Percentiles rank a stretch among this genome's conserved stretches.
Evolutionary conservation across 2,329 filamentous ascomycete genomes (phyloP).

Genomic region (Lecanicillium sp.): DNA sequence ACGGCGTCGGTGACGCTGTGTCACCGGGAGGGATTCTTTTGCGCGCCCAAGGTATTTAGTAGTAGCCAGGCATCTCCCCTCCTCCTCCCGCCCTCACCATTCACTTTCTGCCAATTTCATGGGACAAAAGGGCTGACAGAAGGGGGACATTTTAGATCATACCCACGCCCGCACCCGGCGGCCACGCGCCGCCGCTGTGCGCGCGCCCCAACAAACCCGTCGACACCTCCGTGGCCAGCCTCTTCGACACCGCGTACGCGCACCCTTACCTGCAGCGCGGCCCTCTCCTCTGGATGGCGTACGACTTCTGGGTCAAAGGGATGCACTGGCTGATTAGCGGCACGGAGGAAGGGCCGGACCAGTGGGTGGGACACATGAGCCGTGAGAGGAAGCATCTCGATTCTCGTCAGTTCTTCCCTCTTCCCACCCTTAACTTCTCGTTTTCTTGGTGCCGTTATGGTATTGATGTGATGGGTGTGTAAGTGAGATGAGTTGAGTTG

Average conservation of each 20-base stretch:
- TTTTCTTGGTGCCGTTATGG: too few relatives aligned
- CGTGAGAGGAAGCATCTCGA: conserved; percentile 30
- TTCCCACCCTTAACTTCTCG: neutral
- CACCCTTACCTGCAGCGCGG: conserved; percentile 40
- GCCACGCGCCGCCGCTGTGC: conserved; percentile 32
- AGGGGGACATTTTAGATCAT: conserved; percentile 20
- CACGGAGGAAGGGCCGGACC: conserved; percentile 39
- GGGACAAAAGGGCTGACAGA: neutral
- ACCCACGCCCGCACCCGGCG: conserved; percentile 16
- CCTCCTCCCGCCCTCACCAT: too few relatives aligned
- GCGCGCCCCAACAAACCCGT: conserved; percentile 36
- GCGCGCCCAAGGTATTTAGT: conserved; percentile 36
- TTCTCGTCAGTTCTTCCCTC: conserved; percentile 22
- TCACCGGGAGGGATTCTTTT: conserved; percentile 40
- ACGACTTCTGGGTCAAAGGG: conserved; percentile 38
- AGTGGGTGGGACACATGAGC: conserved; percentile 41
- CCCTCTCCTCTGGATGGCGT: conserved; percentile 38
- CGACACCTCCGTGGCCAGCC: conserved; percentile 39
- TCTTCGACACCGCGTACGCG: conserved; percentile 47
- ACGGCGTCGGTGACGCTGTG: conserved; percentile 38
- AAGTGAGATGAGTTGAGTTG: too few relatives aligned
- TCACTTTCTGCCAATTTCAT: too few relatives aligned
- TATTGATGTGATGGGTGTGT: too few relatives aligned
- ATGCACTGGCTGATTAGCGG: conserved; percentile 40
- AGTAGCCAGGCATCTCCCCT: too few relatives aligned